Percentiles rank a stretch among this genome's conserved stretches.
These are phyloP conservation scores for Asclepias syriaca DNA, from an alignment of 257 asterid genomes.

Conservation along the genomic window DNA sequence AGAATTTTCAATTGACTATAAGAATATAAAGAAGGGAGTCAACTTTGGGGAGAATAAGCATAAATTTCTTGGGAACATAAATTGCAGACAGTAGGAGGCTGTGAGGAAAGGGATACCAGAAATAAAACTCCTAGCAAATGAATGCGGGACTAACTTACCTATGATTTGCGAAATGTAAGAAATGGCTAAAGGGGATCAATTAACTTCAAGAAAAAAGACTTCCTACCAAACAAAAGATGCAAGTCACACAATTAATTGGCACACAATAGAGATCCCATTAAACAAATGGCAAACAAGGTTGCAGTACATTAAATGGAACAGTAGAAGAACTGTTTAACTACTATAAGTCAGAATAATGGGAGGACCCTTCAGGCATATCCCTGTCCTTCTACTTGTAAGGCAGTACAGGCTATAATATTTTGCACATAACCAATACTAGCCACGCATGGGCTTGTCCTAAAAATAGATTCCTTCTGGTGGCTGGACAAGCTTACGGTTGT, in stretches of 20 bases:
- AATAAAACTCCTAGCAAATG: background rate
- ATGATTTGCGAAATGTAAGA: background rate
- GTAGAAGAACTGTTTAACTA: slow-evolving; percentile 5
- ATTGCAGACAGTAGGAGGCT: background rate
- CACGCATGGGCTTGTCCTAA: slow-evolving; percentile 31
- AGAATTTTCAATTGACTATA: no score
- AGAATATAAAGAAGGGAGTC: no score
- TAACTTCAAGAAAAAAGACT: no score
- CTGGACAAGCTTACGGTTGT: slow-evolving; percentile 65
- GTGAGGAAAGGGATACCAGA: background rate
- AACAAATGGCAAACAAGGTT: slow-evolving; percentile 11
- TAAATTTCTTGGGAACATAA: no score
- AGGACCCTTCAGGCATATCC: slow-evolving; percentile 18
- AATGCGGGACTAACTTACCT: background rate
- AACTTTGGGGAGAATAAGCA: no score
- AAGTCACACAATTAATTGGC: slow-evolving; percentile 6
- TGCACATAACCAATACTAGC: slow-evolving; percentile 19
- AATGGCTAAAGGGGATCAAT: background rate
- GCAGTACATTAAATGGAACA: slow-evolving; percentile 11
- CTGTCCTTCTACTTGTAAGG: slow-evolving; percentile 15
- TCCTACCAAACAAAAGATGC: background rate
- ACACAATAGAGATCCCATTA: slow-evolving; percentile 11
- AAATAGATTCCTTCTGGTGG: slow-evolving; percentile 91
- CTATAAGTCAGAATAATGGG: slow-evolving; percentile 13
- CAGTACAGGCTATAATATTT: slow-evolving; percentile 16